Conservation (phyloP, 1,284 basidiomycete species). For the Kwoniella shivajii region DNA sequence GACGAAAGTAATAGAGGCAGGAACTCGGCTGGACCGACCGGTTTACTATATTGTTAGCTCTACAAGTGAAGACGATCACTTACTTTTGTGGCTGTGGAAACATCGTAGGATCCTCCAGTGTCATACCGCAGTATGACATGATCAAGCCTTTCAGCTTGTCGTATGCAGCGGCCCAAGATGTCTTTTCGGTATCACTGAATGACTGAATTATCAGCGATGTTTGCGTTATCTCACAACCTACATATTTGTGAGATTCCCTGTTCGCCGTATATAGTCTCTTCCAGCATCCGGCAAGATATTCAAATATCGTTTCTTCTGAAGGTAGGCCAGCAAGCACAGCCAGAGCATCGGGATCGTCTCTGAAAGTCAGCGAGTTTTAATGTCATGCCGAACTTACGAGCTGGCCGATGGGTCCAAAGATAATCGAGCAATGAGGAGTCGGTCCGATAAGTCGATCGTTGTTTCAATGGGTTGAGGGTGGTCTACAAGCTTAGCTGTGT, state of each 20-base stretch:
- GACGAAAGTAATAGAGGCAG: slow-evolving; percentile 71
- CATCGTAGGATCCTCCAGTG: slow-evolving; percentile 85
- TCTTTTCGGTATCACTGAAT: slow-evolving; percentile 65
- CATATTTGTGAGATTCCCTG: slow-evolving; percentile 64
- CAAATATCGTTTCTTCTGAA: slow-evolving; percentile 76
- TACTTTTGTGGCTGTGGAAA: slow-evolving; percentile 82
- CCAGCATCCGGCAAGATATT: slow-evolving; percentile 91
- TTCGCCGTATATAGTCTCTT: slow-evolving; percentile 70
- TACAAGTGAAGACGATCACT: slow-evolving; percentile 39
- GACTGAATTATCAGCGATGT: slow-evolving; percentile 54
- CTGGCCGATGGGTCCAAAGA: slow-evolving; percentile 73
- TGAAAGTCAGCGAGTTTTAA: slow-evolving; percentile 39
- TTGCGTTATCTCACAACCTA: slow-evolving; percentile 2
- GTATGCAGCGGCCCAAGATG: slow-evolving; percentile 64
- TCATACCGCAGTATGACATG: slow-evolving; percentile 87
- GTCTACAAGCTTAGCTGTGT: slow-evolving; percentile 15
- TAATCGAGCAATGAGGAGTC: slow-evolving; percentile 82
- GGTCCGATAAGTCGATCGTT: slow-evolving; percentile 44
- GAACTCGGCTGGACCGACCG: slow-evolving; percentile 74
- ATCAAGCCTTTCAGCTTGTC: slow-evolving; percentile 77
- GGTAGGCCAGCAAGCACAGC: slow-evolving; percentile 78
- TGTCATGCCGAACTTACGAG: slow-evolving; percentile 24
- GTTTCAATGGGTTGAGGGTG: slow-evolving; percentile 47
- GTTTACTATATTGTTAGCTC: slow-evolving; percentile 58
- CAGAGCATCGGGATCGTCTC: slow-evolving; percentile 78